Conservation (phyloP, 176 grass and related monocot genomes). For the Leersia perrieri region DNA sequence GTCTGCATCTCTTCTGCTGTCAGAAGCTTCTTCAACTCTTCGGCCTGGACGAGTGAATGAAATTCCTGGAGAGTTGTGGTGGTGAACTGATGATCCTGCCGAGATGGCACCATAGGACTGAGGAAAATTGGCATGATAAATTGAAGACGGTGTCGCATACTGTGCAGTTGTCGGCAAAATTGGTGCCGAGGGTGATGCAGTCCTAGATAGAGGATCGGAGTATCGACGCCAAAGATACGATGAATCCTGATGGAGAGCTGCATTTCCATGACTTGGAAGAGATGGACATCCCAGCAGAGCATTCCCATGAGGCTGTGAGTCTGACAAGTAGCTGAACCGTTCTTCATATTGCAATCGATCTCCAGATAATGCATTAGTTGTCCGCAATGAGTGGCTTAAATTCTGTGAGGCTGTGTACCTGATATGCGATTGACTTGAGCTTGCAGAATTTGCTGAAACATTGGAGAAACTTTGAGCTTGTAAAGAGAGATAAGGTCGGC, state of each 20-base stretch:
- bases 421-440: conserved; percentile 23
- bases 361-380: conserved; percentile 22
- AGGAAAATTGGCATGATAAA: conserved; percentile 30
- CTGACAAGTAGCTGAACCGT: conserved; percentile 8
- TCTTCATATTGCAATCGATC: conserved; percentile 32
- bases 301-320: conserved; percentile 1
- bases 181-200: neutral
- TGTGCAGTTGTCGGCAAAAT: conserved; percentile 18
- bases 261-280: conserved; percentile 24
- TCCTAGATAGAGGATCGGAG: conserved; percentile 16
- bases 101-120: conserved; percentile 30
- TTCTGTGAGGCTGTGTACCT: conserved; percentile 21
- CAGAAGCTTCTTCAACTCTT: conserved; percentile 21
- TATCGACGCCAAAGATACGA: conserved; percentile 21
- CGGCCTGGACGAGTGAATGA: conserved; percentile 14
- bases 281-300: conserved; percentile 27
- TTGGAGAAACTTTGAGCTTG: conserved; percentile 27
- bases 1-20: neutral
- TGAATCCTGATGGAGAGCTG: conserved; percentile 28
- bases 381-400: conserved; percentile 4
- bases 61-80: neutral
- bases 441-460: conserved; percentile 24
- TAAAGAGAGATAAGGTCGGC: conserved; percentile 43
- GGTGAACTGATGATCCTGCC: conserved; percentile 26
- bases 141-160: conserved; percentile 27